These are phyloP conservation scores for Talaromyces liani DNA, from an alignment of 495 filamentous ascomycete genomes.

Conservation along the genomic window DNA sequence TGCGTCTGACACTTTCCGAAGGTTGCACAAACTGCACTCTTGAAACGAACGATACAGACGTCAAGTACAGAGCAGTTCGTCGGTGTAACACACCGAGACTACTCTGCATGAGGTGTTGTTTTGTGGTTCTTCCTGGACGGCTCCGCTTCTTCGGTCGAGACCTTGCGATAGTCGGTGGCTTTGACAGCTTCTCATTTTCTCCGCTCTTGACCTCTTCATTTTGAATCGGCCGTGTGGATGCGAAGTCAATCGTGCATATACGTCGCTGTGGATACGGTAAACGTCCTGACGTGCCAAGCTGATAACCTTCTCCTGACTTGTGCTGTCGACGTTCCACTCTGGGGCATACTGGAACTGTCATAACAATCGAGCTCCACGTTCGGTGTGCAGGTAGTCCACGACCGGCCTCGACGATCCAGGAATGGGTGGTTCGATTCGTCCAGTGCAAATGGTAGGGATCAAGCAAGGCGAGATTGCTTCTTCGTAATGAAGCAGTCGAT, in stretches of 20 bases:
- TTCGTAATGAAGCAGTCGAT: neutral
- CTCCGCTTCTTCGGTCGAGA: neutral
- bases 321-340: neutral
- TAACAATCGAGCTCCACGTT: neutral
- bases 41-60: neutral
- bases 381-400: neutral
- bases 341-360: neutral
- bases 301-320: neutral
- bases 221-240: neutral
- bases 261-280: neutral
- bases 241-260: neutral
- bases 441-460: neutral
- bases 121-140: neutral
- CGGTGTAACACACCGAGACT: neutral
- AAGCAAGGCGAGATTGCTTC: neutral
- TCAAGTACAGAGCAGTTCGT: neutral
- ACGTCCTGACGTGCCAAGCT: neutral
- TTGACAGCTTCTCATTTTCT: neutral
- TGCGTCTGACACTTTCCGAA: neutral
- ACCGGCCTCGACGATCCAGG: neutral
- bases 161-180: neutral
- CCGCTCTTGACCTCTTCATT: neutral
- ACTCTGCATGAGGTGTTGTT: neutral
- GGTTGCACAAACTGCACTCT: neutral
- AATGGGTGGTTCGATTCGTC: neutral